These are phyloP conservation scores for Paracoccidioides brasiliensis DNA, from an alignment of 2,329 filamentous ascomycete genomes.

Conservation along the genomic window DNA sequence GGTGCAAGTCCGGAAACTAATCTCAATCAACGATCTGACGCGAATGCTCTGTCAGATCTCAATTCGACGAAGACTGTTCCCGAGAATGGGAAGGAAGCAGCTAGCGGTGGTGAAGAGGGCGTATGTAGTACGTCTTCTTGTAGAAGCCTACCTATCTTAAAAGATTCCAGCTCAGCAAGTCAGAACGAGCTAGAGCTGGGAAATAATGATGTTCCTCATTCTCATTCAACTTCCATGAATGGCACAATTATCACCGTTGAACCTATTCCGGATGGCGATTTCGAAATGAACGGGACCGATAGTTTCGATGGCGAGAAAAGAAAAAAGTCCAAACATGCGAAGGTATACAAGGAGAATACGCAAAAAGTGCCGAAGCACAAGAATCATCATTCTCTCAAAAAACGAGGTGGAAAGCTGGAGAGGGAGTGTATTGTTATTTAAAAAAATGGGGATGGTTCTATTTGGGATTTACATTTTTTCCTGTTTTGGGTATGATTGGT, in stretches of 20 bases:
- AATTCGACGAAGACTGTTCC: background rate
- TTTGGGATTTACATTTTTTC: background rate
- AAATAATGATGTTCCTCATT: background rate
- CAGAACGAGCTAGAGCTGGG: background rate
- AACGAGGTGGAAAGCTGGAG: slow-evolving; percentile 20
- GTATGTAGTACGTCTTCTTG: background rate
- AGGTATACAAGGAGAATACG: background rate
- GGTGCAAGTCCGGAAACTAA: background rate
- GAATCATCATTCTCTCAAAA: background rate
- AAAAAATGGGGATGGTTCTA: slow-evolving; percentile 1
- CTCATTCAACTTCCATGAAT: background rate
- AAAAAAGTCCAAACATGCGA: background rate
- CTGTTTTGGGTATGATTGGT: background rate
- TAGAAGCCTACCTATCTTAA: background rate
- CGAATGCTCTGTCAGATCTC: background rate
- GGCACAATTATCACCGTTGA: background rate
- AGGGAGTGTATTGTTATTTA: slow-evolving; percentile 34
- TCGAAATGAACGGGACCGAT: background rate
- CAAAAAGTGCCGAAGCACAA: background rate
- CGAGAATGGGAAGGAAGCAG: background rate
- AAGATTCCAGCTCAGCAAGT: background rate
- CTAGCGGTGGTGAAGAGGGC: background rate
- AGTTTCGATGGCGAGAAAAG: background rate
- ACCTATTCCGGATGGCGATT: background rate
- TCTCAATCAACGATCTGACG: background rate